Percentiles rank a stretch among this genome's conserved stretches.
Conservation (phyloP, 768 basidiomycete genomes). For the Hebeloma cylindrosporum region DNA sequence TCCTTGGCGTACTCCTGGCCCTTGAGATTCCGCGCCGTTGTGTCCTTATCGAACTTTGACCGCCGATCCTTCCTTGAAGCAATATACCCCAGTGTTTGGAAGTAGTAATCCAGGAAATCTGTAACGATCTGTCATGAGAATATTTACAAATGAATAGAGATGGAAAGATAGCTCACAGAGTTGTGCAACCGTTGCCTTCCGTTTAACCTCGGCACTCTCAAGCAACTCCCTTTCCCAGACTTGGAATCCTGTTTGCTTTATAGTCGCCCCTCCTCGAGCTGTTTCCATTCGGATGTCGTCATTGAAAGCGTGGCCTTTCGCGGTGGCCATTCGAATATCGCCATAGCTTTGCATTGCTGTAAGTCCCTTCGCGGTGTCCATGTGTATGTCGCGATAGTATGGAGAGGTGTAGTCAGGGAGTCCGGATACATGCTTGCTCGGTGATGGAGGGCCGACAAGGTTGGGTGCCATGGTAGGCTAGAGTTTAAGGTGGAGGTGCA, state of each 20-base stretch:
- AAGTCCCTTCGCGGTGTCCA: conserved; percentile 75
- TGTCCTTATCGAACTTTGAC: conserved; percentile 80
- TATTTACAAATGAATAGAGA: conserved; percentile 4
- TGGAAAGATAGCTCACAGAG: conserved; percentile 62
- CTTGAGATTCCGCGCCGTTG: conserved; percentile 60
- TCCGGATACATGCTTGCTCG: conserved; percentile 30
- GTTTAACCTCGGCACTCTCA: conserved; percentile 82
- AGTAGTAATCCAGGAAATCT: conserved; percentile 99
- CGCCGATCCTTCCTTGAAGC: conserved; percentile 84
- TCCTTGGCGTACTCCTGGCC: conserved; percentile 67
- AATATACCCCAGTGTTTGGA: conserved; percentile 90
- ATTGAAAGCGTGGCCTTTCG: conserved; percentile 46
- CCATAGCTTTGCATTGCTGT: conserved; percentile 38
- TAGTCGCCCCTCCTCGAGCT: conserved; percentile 50
- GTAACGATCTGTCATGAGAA: conserved; percentile 5
- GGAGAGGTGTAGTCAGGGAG: conserved; percentile 26
- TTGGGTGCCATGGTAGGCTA: neutral
- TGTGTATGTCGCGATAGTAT: conserved; percentile 60
- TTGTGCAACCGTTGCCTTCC: conserved; percentile 97
- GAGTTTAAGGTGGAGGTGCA: no score
- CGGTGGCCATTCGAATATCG: conserved; percentile 62
- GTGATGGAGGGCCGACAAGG: conserved; percentile 17
- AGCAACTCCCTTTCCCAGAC: conserved; percentile 86
- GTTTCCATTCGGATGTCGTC: conserved; percentile 73
- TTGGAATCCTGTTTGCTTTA: conserved; percentile 58